Percentiles rank a stretch among this genome's conserved stretches.
Evolutionary conservation across 805 yeast species (phyloP).

Genomic region (Ogataea henricii): DNA sequence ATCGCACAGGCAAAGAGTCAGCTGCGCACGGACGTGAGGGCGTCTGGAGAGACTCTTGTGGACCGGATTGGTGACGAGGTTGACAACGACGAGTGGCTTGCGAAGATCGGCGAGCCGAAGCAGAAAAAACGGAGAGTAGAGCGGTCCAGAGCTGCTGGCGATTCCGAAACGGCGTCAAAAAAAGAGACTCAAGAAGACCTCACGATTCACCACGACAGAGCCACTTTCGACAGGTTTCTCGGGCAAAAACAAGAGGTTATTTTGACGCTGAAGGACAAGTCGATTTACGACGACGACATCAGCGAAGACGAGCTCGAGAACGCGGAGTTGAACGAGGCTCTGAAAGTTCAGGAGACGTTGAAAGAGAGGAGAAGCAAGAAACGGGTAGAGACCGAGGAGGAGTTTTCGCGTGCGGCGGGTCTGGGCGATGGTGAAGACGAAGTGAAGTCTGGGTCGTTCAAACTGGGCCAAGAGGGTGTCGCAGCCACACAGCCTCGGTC

Average conservation of each 20-base stretch:
- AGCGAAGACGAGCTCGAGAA: constrained; percentile 46
- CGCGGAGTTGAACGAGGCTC: constrained; percentile 20
- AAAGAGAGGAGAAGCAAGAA: constrained; percentile 12
- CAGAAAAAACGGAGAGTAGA: constrained; percentile 9
- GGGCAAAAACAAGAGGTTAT: constrained; percentile 42
- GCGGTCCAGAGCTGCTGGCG: constrained; percentile 4
- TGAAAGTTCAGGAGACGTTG: constrained; percentile 23
- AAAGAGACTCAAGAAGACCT: constrained; percentile 32
- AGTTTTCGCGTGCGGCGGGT: neutral
- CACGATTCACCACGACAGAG: constrained; percentile 46
- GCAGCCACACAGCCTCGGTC: constrained; percentile 4
- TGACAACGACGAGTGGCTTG: constrained; percentile 39
- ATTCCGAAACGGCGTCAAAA: neutral
- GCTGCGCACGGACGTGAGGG: constrained; percentile 24
- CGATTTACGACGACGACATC: constrained; percentile 38
- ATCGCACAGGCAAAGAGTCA: constrained; percentile 18
- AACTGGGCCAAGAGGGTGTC: constrained; percentile 26
- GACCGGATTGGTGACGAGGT: constrained; percentile 31
- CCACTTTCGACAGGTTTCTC: constrained; percentile 39
- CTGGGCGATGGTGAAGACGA: constrained; percentile 25
- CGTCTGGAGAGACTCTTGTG: constrained; percentile 28
- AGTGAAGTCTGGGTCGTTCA: constrained; percentile 25
- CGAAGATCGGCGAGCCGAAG: constrained; percentile 29
- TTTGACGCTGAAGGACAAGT: constrained; percentile 59
- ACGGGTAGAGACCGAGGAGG: constrained; percentile 38